phyloP scores from a whole-genome alignment of 257 asterid species.

The Scutellaria minor region DNA sequence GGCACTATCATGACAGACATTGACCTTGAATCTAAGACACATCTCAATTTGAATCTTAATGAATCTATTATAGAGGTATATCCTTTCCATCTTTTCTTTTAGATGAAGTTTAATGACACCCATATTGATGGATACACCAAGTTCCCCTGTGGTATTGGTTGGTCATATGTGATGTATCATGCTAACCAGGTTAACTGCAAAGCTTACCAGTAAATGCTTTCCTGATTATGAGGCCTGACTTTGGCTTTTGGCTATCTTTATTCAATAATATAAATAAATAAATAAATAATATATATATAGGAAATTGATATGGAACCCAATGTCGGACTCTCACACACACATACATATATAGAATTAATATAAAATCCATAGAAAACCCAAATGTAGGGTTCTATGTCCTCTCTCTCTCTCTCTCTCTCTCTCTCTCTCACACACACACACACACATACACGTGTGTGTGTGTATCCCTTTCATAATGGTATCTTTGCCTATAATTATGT shows the following conservation, averaged over 20 bases:
- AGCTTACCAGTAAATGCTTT: slow-evolving; percentile 12
- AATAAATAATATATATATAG: no score
- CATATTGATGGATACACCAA: not conserved
- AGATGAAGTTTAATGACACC: slow-evolving; percentile 18
- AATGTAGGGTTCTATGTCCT: no score
- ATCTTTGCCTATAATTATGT: slow-evolving; percentile 26
- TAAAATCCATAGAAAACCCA: no score
- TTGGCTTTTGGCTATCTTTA: slow-evolving; percentile 4
- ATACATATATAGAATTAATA: no score
- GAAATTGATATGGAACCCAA: no score
- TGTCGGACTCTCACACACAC: no score
- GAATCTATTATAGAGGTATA: slow-evolving; percentile 88
- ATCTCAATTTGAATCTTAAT: slow-evolving; percentile 80
- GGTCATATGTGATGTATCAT: slow-evolving; percentile 24
- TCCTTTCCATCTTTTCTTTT: not conserved
- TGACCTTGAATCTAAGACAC: slow-evolving; percentile 64
- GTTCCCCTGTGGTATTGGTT: slow-evolving; percentile 26
- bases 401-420: no score
- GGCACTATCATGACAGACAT: slow-evolving; percentile 64
- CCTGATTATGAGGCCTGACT: slow-evolving; percentile 19
- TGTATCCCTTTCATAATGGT: slow-evolving; percentile 1
- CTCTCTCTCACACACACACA: no score
- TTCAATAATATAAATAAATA: not conserved
- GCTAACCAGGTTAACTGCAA: slow-evolving; percentile 9
- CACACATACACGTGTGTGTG: no score